Percentiles rank a stretch among this genome's conserved stretches.
phyloP scores from a whole-genome alignment of 2,329 filamentous ascomycete genomes.

The Nigrospora oryzae region DNA sequence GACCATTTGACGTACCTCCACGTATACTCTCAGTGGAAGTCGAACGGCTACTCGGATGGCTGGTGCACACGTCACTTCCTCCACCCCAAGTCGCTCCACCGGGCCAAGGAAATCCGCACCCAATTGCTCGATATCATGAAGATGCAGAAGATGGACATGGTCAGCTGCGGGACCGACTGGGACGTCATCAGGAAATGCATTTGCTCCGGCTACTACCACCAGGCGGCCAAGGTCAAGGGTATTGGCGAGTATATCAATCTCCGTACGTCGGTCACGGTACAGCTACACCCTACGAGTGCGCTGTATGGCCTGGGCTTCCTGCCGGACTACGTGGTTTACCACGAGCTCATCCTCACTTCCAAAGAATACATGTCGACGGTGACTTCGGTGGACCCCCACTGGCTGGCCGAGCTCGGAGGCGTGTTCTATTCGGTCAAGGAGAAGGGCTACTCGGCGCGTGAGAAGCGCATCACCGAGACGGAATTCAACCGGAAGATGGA shows the following conservation, averaged over 20 bases:
- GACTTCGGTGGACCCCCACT: constrained; percentile 90
- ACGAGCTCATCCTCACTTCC: constrained; percentile 91
- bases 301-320: constrained; percentile 89
- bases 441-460: constrained; percentile 84
- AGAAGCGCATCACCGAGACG: constrained; percentile 79
- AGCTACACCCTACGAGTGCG: constrained; percentile 88
- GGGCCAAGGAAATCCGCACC: constrained; percentile 89
- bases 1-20: constrained; percentile 94
- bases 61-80: constrained; percentile 94
- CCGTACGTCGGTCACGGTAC: constrained; percentile 86
- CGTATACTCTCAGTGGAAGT: constrained; percentile 91
- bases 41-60: constrained; percentile 78
- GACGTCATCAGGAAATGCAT: constrained; percentile 93
- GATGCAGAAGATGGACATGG: constrained; percentile 80
- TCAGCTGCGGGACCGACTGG: constrained; percentile 93
- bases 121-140: constrained; percentile 92
- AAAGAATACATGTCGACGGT: constrained; percentile 99
- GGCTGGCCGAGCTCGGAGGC: constrained; percentile 91
- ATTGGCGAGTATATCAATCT: constrained; percentile 97
- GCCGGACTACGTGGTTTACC: constrained; percentile 95
- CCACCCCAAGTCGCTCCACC: constrained; percentile 85
- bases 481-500: constrained; percentile 93
- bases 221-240: constrained; percentile 91
- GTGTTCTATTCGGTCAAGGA: constrained; percentile 98
- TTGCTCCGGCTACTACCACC: constrained; percentile 96